Evolutionary conservation across 768 basidiomycete genomes (phyloP), one percentile per base, ranked within the genome.

Genomic region (Tricholoma furcatifolium): DNA sequence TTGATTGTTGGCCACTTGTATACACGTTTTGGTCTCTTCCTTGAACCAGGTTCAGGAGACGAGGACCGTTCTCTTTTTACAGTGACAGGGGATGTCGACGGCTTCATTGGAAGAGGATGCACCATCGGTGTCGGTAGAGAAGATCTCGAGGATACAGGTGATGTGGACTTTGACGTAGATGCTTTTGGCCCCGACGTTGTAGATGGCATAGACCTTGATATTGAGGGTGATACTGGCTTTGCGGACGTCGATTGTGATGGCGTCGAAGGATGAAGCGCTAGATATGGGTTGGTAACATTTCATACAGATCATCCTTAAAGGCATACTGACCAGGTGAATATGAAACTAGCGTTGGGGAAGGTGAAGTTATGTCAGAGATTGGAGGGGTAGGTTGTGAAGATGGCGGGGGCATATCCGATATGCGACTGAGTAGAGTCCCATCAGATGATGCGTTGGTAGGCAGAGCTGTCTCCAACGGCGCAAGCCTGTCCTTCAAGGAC

Each of bases 1-100:
- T 69, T 67, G 9, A 75, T 69, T 1, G 73, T 72, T 0, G 84
- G 80, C 84, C 83, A 87, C 44, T 66, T 55, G 54, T 70, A 67
- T 12, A 56, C 50, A 40, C 71, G 70, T 57, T 69, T 66, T 21
- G 70, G 70, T 30, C 67, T 69, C 47, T 68, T 70, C 15, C 42
- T 51, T 12, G 47, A 18, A 31, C 34, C 58, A 31, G 47, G 56
- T 51, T 58, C 71, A 17, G 58, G 55, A 14, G 58, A 53, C 4
- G 51, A 40, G 3, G 61, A 62, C 24, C 66, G 65, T 34, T 73
- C 72, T 12, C 79, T 70, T 51, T 79, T 82, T 57, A 69, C 62
- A 14, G 71, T 67, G 40, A 71, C 61, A 11, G 41, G 20, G 30
- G 57, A 24, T 5, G 47, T 23, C n/a, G 54, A 43, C 41, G 70